Conservation (phyloP, 306 rosid species). For the Aeschynomene evenia region DNA sequence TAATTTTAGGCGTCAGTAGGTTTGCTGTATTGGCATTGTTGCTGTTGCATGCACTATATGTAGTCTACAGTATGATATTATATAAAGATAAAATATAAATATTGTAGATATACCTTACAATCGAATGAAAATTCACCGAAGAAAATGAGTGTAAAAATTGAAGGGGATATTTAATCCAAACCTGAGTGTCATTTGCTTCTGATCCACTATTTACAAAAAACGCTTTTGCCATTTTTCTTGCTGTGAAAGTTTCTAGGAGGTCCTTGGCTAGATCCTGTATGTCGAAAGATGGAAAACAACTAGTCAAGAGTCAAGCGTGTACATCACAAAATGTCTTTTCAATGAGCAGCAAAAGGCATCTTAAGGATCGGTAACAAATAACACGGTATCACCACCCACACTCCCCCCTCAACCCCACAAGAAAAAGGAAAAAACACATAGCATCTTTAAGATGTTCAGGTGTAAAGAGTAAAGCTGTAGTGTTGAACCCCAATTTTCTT, state of each 20-base stretch:
- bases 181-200: constrained; percentile 99
- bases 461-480: neutral
- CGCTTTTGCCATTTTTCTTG: constrained; percentile 80
- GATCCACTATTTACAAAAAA: constrained; percentile 94
- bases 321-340: constrained; percentile 10
- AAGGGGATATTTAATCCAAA: constrained; percentile 31
- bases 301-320: constrained; percentile 8
- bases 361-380: constrained; percentile 2
- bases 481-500: neutral
- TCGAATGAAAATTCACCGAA: constrained; percentile 5
- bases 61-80: neutral
- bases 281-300: constrained; percentile 19
- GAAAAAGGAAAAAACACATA: neutral
- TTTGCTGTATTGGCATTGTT: neutral
- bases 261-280: constrained; percentile 88
- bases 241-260: constrained; percentile 71
- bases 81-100: neutral
- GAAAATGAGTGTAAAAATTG: constrained; percentile 23
- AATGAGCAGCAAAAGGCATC: neutral
- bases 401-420: neutral
- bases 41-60: neutral
- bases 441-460: neutral
- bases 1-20: neutral
- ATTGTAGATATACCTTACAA: constrained; percentile 5
- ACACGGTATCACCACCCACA: neutral